Evolutionary conservation across 1,284 basidiomycete genomes (phyloP), one percentile per base, ranked within the genome.

Genomic region (Naganishia cerealis): DNA sequence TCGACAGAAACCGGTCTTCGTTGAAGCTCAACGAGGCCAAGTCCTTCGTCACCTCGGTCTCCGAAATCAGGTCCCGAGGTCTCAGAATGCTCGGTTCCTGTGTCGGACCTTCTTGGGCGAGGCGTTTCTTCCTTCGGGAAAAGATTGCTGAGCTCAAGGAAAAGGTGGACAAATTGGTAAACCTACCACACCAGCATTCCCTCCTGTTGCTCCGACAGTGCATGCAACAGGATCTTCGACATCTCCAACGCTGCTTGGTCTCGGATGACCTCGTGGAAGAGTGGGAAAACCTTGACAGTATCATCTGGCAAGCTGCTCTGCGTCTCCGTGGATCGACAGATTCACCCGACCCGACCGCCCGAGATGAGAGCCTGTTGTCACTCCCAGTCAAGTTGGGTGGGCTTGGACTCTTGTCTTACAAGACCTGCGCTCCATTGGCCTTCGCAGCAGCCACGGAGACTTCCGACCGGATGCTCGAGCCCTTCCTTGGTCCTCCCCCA

Each of bases 231-330:
- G n/a, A n/a, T n/a, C n/a, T n/a, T n/a, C n/a, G n/a, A n/a, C n/a
- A n/a, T n/a, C n/a, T n/a, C n/a, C n/a, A n/a, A n/a, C 57, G 73
- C 0, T 57, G 67, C 16, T 68, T 72, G 12, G 18, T 53, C 24
- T 36, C 70, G 0, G 59, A 67, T 36, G 71, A 71, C 53, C 38
- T 70, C 13, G n/a, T 18, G 4, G 57, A 67, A 46, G 26, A 55
- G 0, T 72, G 71, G 71, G 13, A 62, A 18, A 18, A 40, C 15
- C 52, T 67, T 18, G 67, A 70, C 50, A 24, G 26, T 13, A 9
- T 21, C 16, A 39, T 69, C 33, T 55, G 52, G 39, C n/a, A 59
- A 13, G 55, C 54, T 16, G 52, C 56, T 48, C 56, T 52, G 16
- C 59, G 46, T 1, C 52, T 63, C 18, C 29, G 59, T 15, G 33